Evolutionary conservation across 441 rosid species (phyloP).

Genomic region (Geranium incanum): DNA sequence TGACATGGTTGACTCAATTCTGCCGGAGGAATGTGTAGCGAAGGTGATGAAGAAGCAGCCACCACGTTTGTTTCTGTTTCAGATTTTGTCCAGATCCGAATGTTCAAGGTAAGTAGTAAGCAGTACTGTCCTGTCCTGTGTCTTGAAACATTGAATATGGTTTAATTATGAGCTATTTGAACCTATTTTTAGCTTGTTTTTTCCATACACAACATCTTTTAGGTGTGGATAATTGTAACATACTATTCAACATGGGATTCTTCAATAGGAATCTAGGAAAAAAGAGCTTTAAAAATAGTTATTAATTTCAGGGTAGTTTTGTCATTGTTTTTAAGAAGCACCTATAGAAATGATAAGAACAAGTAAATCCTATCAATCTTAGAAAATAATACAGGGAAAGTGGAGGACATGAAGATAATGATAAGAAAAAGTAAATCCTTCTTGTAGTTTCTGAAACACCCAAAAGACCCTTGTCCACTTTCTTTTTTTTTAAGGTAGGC

Average conservation of each 20-base stretch:
- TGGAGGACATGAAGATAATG: slow-evolving; percentile 1
- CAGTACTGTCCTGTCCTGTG: neutral
- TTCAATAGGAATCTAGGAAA: too few relatives aligned
- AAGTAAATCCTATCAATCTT: neutral
- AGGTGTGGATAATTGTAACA: too few relatives aligned
- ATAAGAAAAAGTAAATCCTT: neutral
- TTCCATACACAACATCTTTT: neutral
- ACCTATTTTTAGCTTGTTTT: neutral
- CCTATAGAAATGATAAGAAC: too few relatives aligned
- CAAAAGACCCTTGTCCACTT: neutral
- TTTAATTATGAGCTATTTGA: neutral
- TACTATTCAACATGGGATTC: too few relatives aligned
- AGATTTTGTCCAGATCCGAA: neutral
- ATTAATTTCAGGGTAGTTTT: too few relatives aligned
- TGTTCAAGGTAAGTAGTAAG: neutral
- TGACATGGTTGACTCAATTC: too few relatives aligned
- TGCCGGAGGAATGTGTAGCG: neutral
- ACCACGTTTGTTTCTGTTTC: neutral
- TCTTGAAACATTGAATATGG: neutral
- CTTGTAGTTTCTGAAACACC: neutral
- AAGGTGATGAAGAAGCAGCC: neutral
- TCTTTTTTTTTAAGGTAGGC: neutral
- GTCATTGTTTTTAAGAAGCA: too few relatives aligned
- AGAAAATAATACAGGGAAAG: neutral
- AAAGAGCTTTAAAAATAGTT: too few relatives aligned